Evolutionary conservation across 106 monocot species (phyloP), one percentile per base, ranked within the genome.

Genomic region (Phalaenopsis aphrodite): DNA sequence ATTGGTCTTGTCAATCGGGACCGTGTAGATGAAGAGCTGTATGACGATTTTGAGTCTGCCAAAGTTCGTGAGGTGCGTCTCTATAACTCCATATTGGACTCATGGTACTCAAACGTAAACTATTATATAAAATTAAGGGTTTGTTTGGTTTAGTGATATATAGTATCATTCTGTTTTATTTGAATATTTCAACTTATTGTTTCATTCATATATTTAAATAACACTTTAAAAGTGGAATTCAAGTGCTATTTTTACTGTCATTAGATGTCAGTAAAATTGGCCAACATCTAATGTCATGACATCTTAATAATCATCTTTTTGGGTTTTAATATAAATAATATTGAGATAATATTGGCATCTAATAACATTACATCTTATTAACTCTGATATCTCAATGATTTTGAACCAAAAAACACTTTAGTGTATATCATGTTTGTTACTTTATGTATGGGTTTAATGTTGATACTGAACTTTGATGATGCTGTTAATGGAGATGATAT

Each of bases 31-130:
- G 85, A 85, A 88, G 94, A 79, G 19, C 81, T 99, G 21, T 99
- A 99, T 80, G 98, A 89, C 85, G 98, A 94, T 86, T 99, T 99
- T 84, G 98, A 99, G 74, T 89, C 98, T 77, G 78, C 79, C 39
- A 99, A 99, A 78, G 94, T 86, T 89, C 98, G 98, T 58, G 98
- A 99, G 94, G 98, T 99, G 68, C 76, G 78, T 77, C 8, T 65
- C 18, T 61, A 61, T 61, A 12, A 12, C 52, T 52, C 39, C 12
- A 23, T 21, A 23, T 43, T 42, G 8, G 3, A n/a, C 69, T 79
- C 36, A 19, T 45, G 5, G 15, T 9, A 52, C 65, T 71, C 15
- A 41, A 30, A 23, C 24, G 64, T 24, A 23, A 24, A 65, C 24
- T 64, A 21, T 64, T 8, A 24, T 64, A 64, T 24, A 64, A 23